phyloP scores from a whole-genome alignment of 768 basidiomycete genomes.

The Lentinula sp. region DNA sequence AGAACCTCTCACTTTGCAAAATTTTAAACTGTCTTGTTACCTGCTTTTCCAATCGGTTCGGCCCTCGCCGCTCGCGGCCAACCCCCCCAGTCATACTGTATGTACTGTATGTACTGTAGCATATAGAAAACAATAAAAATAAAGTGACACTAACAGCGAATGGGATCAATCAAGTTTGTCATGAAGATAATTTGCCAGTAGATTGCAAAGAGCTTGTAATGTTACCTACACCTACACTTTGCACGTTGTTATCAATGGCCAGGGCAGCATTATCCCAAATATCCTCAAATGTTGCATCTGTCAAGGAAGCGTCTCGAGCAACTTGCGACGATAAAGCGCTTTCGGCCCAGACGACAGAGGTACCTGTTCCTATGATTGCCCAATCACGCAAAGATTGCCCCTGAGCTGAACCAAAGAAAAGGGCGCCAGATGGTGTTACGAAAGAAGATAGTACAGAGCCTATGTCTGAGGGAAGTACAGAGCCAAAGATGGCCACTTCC shows the following conservation, averaged over 20 bases:
- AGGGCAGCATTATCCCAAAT: conserved; percentile 42
- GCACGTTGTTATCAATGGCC: conserved; percentile 24
- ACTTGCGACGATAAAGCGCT: conserved; percentile 41
- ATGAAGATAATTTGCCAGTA: conserved; percentile 22
- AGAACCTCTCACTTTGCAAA: no score
- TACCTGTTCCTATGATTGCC: conserved; percentile 37
- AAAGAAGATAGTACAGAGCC: conserved; percentile 44
- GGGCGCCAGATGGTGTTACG: conserved; percentile 35
- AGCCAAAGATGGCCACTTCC: conserved; percentile 63
- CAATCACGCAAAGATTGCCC: conserved; percentile 45
- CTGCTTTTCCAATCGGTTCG: no score
- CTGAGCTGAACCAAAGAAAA: conserved; percentile 57
- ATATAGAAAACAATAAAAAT: background rate
- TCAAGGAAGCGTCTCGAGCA: conserved; percentile 43
- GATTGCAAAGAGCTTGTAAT: conserved; percentile 36
- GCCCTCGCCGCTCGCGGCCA: no score
- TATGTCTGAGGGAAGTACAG: conserved; percentile 42
- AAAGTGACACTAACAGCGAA: background rate
- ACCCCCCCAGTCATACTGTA: no score
- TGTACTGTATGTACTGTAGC: no score
- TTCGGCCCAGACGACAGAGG: conserved; percentile 46
- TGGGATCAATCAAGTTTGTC: background rate
- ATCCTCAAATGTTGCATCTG: conserved; percentile 34
- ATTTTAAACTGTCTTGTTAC: no score
- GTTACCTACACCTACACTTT: conserved; percentile 31